These are phyloP conservation scores for Elaeagnus macrophylla DNA, from an alignment of 306 rosid species.

Conservation along the genomic window DNA sequence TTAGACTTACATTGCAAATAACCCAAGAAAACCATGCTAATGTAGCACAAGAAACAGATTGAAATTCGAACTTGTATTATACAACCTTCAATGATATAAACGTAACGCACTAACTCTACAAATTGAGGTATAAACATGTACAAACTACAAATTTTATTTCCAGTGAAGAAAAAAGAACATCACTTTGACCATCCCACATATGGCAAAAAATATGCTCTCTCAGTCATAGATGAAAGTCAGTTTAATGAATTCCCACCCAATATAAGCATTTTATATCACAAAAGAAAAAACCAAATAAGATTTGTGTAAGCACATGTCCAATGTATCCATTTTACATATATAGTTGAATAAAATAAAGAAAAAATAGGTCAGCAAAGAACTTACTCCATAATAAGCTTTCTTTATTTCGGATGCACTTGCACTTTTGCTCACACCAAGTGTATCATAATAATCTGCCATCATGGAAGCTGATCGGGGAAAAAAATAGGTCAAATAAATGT, in stretches of 20 bases:
- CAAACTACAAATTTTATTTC: not conserved
- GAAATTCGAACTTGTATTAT: too few species aligned
- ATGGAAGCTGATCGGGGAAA: slow-evolving; percentile 39
- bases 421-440: slow-evolving; percentile 74
- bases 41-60: not conserved
- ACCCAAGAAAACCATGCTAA: not conserved
- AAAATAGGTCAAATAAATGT: not conserved
- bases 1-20: slow-evolving; percentile 3
- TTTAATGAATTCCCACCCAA: not conserved
- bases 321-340: not conserved
- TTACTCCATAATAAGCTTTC: slow-evolving; percentile 90
- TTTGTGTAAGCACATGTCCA: not conserved
- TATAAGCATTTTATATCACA: not conserved
- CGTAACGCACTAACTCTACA: not conserved
- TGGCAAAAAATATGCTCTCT: not conserved
- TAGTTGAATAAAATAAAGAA: not conserved
- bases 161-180: not conserved
- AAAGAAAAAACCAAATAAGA: too few species aligned
- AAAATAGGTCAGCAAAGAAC: slow-evolving; percentile 18
- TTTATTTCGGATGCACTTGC: slow-evolving; percentile 76
- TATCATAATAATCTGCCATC: slow-evolving; percentile 63
- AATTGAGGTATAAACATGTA: not conserved
- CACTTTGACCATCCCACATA: not conserved
- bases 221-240: not conserved
- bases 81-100: not conserved